These are phyloP conservation scores for Botryotinia narcissicola DNA, from an alignment of 2,329 filamentous ascomycete species.

Conservation along the genomic window DNA sequence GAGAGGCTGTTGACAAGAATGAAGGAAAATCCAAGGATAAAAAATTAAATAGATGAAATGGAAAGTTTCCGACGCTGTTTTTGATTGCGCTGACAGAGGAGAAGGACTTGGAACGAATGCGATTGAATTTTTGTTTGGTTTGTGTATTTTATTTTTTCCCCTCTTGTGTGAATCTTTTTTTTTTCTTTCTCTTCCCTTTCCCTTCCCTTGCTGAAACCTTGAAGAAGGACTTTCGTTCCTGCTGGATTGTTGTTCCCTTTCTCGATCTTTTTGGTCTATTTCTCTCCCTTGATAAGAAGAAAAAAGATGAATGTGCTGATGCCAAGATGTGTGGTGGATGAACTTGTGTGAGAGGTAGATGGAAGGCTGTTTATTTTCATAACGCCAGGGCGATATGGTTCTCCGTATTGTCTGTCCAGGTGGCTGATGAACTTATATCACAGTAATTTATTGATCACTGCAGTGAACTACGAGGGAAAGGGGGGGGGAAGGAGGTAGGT, in stretches of 20 bases:
- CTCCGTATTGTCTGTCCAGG: background rate
- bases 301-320: conserved; percentile 13
- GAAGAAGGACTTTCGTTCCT: background rate
- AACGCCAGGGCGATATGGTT: background rate
- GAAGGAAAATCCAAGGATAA: background rate
- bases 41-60: background rate
- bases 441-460: background rate
- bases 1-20: conserved; percentile 11
- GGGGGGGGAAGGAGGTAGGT: too few species aligned
- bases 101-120: background rate
- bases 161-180: background rate
- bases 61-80: conserved; percentile 1
- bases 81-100: background rate
- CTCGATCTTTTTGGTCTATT: background rate
- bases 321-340: background rate
- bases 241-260: background rate
- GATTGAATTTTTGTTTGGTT: background rate
- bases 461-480: background rate
- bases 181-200: background rate
- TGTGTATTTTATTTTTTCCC: background rate
- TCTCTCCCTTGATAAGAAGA: conserved; percentile 10
- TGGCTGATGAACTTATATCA: background rate
- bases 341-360: background rate
- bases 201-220: background rate
- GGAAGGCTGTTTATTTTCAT: background rate